A percentile compares a stretch with the other conserved stretches of the same genome.
phyloP scores from a whole-genome alignment of 306 rosid genomes.

The Hippophae rhamnoides region DNA sequence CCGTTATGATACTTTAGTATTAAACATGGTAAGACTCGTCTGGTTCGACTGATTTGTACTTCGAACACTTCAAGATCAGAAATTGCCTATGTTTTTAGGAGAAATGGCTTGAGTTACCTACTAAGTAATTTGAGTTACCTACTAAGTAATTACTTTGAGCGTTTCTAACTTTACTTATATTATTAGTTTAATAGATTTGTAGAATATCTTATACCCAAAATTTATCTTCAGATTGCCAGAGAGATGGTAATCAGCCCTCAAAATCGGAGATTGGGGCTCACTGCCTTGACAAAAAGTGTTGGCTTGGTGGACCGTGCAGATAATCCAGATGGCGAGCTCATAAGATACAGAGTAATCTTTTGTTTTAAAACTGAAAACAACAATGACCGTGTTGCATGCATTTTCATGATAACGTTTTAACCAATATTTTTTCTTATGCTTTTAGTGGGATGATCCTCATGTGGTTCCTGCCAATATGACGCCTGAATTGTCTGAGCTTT shows the following conservation, averaged over 20 bases:
- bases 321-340: slow-evolving; percentile 75
- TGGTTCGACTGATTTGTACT: too few species aligned
- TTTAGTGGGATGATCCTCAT: slow-evolving; percentile 92
- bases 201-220: slow-evolving; percentile 2
- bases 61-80: too few species aligned
- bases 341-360: slow-evolving; percentile 76
- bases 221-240: slow-evolving; percentile 69
- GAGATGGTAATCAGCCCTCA: slow-evolving; percentile 99
- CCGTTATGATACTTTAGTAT: too few species aligned
- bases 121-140: background rate
- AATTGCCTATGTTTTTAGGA: too few species aligned
- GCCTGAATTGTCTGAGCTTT: slow-evolving; percentile 82
- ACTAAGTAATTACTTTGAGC: background rate
- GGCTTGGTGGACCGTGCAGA: slow-evolving; percentile 72
- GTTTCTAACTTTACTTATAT: background rate
- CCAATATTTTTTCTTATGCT: slow-evolving; percentile 20
- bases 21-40: too few species aligned
- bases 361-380: slow-evolving; percentile 5
- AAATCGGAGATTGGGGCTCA: slow-evolving; percentile 72
- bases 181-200: background rate
- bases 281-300: slow-evolving; percentile 58
- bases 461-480: slow-evolving; percentile 82
- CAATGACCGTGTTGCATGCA: background rate
- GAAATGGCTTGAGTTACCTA: background rate
- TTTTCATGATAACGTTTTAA: background rate